Percentiles rank a stretch among this genome's conserved stretches.
Evolutionary conservation across 768 basidiomycete genomes (phyloP).

Genomic region (Tulasnella sp.): DNA sequence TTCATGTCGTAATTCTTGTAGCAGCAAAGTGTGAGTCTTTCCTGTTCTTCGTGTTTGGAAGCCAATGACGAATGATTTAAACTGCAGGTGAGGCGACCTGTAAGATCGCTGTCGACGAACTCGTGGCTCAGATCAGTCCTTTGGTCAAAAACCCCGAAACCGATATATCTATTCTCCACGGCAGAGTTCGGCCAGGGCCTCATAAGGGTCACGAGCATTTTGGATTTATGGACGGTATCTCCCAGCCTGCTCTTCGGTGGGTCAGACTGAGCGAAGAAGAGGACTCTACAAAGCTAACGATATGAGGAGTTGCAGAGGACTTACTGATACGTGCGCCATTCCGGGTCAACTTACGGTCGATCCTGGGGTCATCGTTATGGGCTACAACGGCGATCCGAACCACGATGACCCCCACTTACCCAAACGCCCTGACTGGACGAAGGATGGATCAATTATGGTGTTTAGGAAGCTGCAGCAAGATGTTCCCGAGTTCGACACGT

Average conservation of each 20-base stretch:
- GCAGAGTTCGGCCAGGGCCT: neutral
- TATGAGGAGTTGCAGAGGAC: neutral
- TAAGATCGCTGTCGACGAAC: too few species aligned
- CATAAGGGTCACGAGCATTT: slow-evolving; percentile 11
- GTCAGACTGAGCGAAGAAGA: neutral
- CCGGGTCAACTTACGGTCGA: slow-evolving; percentile 1
- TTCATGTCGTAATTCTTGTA: too few species aligned
- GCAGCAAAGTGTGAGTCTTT: too few species aligned
- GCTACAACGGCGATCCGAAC: neutral
- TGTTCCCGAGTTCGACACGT: slow-evolving; percentile 7
- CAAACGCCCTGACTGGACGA: neutral
- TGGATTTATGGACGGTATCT: slow-evolving; percentile 12
- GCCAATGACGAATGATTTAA: too few species aligned
- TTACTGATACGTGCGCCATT: neutral
- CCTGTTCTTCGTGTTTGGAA: too few species aligned
- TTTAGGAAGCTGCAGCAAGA: slow-evolving; percentile 13
- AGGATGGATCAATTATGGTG: slow-evolving; percentile 9
- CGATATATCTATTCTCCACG: too few species aligned
- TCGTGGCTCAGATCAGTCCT: too few species aligned
- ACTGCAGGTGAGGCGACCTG: too few species aligned
- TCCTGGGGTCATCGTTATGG: slow-evolving; percentile 13
- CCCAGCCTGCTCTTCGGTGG: slow-evolving; percentile 3
- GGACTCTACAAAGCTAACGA: too few species aligned
- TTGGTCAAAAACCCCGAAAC: too few species aligned
- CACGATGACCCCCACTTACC: neutral